These are phyloP conservation scores for Syzygium aromaticum DNA, from an alignment of 345 rosid species.

Conservation along the genomic window DNA sequence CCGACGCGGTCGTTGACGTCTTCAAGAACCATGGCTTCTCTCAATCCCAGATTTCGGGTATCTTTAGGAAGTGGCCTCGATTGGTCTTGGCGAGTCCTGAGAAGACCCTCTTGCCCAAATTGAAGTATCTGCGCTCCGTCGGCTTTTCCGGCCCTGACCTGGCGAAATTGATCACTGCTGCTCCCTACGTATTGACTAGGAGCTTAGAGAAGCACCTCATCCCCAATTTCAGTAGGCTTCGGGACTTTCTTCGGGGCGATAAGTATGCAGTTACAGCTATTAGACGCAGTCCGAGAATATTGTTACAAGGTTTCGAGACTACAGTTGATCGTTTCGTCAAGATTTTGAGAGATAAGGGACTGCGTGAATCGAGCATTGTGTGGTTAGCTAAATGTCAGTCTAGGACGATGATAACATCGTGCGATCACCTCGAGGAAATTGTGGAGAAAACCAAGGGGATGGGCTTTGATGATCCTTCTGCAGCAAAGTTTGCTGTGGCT, in stretches of 20 bases:
- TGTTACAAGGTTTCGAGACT: neutral
- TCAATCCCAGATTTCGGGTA: conserved; percentile 3
- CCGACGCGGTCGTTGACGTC: conserved; percentile 3
- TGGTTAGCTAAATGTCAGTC: neutral
- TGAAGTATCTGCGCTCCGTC: conserved; percentile 21
- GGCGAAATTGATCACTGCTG: neutral
- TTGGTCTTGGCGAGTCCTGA: conserved; percentile 4
- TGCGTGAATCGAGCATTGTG: conserved; percentile 3
- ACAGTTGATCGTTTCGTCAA: neutral
- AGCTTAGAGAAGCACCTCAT: neutral
- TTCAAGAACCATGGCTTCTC: conserved; percentile 20
- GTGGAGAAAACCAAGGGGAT: conserved; percentile 7
- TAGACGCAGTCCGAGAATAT: neutral
- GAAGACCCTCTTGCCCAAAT: conserved; percentile 23
- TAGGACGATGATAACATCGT: neutral
- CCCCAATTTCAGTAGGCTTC: conserved; percentile 14
- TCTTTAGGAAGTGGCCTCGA: conserved; percentile 2
- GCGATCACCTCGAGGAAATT: neutral
- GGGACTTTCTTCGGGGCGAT: conserved; percentile 1
- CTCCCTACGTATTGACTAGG: neutral
- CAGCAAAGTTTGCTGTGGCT: conserved; percentile 1
- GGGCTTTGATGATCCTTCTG: conserved; percentile 10
- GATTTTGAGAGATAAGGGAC: conserved; percentile 11
- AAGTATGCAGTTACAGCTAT: neutral
- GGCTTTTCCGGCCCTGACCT: conserved; percentile 12